These are phyloP conservation scores for Apiospora arundinis DNA, from an alignment of 2,329 filamentous ascomycete species.

Conservation along the genomic window DNA sequence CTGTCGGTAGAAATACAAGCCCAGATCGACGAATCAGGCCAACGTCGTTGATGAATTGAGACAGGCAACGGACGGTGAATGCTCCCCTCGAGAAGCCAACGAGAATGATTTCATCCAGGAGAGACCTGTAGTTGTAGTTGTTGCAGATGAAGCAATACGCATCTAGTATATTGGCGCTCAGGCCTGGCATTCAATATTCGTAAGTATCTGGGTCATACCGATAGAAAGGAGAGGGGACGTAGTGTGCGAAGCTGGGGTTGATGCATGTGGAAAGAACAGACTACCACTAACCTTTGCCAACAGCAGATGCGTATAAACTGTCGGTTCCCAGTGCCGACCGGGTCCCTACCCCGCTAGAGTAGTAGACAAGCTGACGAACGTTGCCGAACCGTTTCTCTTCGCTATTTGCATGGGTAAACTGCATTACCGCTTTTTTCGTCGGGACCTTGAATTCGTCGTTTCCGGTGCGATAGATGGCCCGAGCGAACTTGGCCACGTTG, in stretches of 20 bases:
- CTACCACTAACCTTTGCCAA: background rate
- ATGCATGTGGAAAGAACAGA: background rate
- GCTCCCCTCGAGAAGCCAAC: constrained; percentile 48
- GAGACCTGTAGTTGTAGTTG: background rate
- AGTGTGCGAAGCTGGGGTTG: too few species aligned
- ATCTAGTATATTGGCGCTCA: background rate
- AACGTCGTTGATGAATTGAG: constrained; percentile 26
- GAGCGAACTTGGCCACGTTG: constrained; percentile 30
- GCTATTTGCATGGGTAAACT: too few species aligned
- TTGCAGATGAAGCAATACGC: background rate
- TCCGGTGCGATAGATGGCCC: constrained; percentile 27
- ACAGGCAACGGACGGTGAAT: constrained; percentile 45
- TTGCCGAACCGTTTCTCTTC: constrained; percentile 34
- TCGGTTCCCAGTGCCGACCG: background rate
- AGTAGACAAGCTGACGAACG: background rate
- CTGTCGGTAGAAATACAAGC: background rate
- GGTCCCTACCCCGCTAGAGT: background rate
- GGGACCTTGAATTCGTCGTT: constrained; percentile 25
- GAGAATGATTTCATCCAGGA: constrained; percentile 35
- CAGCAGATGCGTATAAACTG: background rate
- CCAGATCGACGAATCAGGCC: background rate
- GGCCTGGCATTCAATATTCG: background rate
- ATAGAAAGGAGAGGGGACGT: too few species aligned
- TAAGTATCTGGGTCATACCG: background rate
- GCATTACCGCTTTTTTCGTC: background rate